Evolutionary conservation across 495 filamentous ascomycete species (phyloP), one percentile per base, ranked within the genome.

Genomic region (Platismatia glauca): DNA sequence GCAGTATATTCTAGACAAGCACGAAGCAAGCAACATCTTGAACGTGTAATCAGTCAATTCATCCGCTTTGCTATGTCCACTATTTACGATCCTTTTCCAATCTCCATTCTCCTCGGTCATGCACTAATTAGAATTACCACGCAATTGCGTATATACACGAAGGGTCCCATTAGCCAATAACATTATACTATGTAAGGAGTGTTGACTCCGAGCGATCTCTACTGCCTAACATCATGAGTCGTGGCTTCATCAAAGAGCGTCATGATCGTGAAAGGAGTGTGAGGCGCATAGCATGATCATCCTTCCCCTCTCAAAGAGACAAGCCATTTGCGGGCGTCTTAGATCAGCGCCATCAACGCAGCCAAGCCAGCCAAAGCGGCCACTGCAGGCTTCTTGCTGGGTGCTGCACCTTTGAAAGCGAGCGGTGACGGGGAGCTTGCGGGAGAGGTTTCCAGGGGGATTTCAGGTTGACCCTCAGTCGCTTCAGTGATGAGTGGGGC

Each of bases 241-340:
- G 41, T 63, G 37, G 24, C 29, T 50, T 33, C 57, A 37, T 60
- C 46, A 64, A 48, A 33, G 58, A 64, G 55, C 44, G 37, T 60
- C 4, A 64, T 58, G 18, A 24, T 43, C 41, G 50, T 53, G 0
- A 53, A 41, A 39, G 22, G 18, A 16, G 15, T 31, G 29, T 22
- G n/a, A 38, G 44, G 41, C 52, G 27, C 18, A 27, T 38, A n/a
- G 11, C 34, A 60, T 18, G 67, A 70, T 16, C 12, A 29, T 50
- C 46, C 11, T 50, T 48, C 16, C 67, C 62, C 65, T 69, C 67
- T 63, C 62, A 24, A 58, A 52, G 38, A 60, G 63, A 66, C 57
- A 67, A 62, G 24, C 31, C 37, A 56, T n/a, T 8, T 48, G 29
- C 22, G 12, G 24, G 5, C 33, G 13, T 58, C 33, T 37, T 55